Evolutionary conservation across 768 basidiomycete genomes (phyloP).

Genomic region (Agaricus sinodeliciosus): DNA sequence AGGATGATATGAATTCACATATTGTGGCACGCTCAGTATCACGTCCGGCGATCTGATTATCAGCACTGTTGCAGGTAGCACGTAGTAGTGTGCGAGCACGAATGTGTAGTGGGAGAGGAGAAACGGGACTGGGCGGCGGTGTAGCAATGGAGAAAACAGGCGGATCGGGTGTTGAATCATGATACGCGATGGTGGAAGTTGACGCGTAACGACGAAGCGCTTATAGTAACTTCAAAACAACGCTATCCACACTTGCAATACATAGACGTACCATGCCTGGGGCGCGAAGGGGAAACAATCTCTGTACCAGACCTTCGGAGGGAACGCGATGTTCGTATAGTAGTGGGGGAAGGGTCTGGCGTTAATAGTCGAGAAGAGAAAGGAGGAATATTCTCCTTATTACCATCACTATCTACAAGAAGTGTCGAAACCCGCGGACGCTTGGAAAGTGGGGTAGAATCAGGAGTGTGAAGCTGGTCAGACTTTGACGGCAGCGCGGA

Average conservation of each 20-base stretch:
- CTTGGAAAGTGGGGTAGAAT: slow-evolving; percentile 59
- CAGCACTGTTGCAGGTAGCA: slow-evolving; percentile 53
- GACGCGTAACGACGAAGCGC: slow-evolving; percentile 44
- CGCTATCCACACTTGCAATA: neutral
- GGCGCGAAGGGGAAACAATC: slow-evolving; percentile 31
- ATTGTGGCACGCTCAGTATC: slow-evolving; percentile 54
- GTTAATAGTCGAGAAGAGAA: slow-evolving; percentile 32
- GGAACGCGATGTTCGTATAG: slow-evolving; percentile 31
- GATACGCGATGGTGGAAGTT: slow-evolving; percentile 34
- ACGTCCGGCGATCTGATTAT: slow-evolving; percentile 59
- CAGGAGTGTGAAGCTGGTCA: slow-evolving; percentile 50
- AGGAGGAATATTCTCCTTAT: slow-evolving; percentile 80
- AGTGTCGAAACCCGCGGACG: slow-evolving; percentile 45
- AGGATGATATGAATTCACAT: slow-evolving; percentile 50
- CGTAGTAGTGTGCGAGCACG: slow-evolving; percentile 69
- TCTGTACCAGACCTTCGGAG: slow-evolving; percentile 33
- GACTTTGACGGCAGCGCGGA: slow-evolving; percentile 20
- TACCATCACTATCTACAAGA: slow-evolving; percentile 46
- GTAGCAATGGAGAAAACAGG: slow-evolving; percentile 43
- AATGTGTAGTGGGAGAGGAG: slow-evolving; percentile 40
- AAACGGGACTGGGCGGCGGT: slow-evolving; percentile 57
- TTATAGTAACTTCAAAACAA: slow-evolving; percentile 17
- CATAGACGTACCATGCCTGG: slow-evolving; percentile 36
- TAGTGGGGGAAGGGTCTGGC: slow-evolving; percentile 25
- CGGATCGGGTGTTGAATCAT: slow-evolving; percentile 39